Percentiles rank a stretch among this genome's conserved stretches.
phyloP scores from a whole-genome alignment of 2,329 filamentous ascomycete genomes.

The Verticillium longisporum region DNA sequence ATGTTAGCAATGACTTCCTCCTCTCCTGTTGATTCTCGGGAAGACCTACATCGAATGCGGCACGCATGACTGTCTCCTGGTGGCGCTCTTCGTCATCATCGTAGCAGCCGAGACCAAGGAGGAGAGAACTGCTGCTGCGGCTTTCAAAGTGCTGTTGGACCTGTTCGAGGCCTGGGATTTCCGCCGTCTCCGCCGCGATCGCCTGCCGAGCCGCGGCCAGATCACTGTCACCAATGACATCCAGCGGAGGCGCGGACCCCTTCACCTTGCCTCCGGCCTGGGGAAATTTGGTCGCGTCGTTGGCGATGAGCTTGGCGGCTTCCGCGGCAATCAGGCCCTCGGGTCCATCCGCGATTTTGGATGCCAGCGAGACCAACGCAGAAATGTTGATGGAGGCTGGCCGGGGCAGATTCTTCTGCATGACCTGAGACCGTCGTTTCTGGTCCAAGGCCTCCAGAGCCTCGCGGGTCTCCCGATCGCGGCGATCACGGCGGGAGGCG shows the following conservation, averaged over 20 bases:
- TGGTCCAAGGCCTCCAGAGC: slow-evolving; percentile 72
- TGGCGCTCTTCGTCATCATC: slow-evolving; percentile 70
- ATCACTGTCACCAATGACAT: slow-evolving; percentile 61
- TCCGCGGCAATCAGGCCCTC: slow-evolving; percentile 68
- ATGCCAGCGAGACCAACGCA: slow-evolving; percentile 53
- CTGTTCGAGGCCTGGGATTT: slow-evolving; percentile 37
- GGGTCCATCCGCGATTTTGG: slow-evolving; percentile 54
- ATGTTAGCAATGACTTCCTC: background rate
- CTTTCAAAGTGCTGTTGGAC: slow-evolving; percentile 48
- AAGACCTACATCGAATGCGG: slow-evolving; percentile 64
- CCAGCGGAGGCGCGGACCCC: slow-evolving; percentile 52
- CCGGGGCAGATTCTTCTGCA: slow-evolving; percentile 76
- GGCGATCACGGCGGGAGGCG: slow-evolving; percentile 68
- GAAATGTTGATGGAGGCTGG: slow-evolving; percentile 67
- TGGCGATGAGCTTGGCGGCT: slow-evolving; percentile 69
- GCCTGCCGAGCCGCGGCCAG: slow-evolving; percentile 71
- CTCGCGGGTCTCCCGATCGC: slow-evolving; percentile 67
- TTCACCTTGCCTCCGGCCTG: slow-evolving; percentile 60
- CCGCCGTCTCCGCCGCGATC: slow-evolving; percentile 63
- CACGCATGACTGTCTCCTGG: slow-evolving; percentile 53
- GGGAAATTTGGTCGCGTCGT: slow-evolving; percentile 72
- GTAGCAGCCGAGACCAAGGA: slow-evolving; percentile 78
- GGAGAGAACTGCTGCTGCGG: slow-evolving; percentile 46
- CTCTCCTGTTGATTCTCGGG: background rate
- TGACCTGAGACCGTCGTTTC: slow-evolving; percentile 80